Percentiles rank a stretch among this genome's conserved stretches.
Conservation (phyloP, 495 filamentous ascomycete species). For the Geopyxis carbonaria region DNA sequence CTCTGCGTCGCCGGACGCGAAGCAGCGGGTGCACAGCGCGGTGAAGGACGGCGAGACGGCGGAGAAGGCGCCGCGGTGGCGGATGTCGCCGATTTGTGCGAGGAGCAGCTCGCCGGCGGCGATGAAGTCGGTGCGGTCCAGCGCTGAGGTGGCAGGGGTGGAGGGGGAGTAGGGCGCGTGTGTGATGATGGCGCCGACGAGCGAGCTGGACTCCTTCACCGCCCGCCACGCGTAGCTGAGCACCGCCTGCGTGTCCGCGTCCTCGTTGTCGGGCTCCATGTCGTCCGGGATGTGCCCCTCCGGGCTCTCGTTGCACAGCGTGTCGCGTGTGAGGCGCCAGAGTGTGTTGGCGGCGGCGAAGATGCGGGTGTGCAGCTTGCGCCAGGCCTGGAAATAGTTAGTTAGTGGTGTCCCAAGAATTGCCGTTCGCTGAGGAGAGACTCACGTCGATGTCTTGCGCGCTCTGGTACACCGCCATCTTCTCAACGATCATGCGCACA, state of each 20-base stretch:
- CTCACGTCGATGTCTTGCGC: background rate
- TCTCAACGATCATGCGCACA: slow-evolving; percentile 21
- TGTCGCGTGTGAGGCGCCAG: slow-evolving; percentile 55
- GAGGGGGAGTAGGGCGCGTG: slow-evolving; percentile 26
- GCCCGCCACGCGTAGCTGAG: slow-evolving; percentile 88
- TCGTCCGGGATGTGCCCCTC: slow-evolving; percentile 71
- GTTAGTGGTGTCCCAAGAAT: slow-evolving; percentile 24
- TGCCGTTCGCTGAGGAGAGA: background rate
- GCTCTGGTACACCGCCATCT: slow-evolving; percentile 19
- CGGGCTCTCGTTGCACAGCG: slow-evolving; percentile 80
- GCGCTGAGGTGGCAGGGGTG: slow-evolving; percentile 14
- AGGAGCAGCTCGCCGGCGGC: slow-evolving; percentile 55
- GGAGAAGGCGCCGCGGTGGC: slow-evolving; percentile 86
- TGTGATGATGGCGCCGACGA: slow-evolving; percentile 39
- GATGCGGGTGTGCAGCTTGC: slow-evolving; percentile 38
- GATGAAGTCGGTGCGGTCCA: slow-evolving; percentile 32
- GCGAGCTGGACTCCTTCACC: slow-evolving; percentile 61
- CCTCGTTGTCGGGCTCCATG: slow-evolving; percentile 46
- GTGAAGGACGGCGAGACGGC: slow-evolving; percentile 80
- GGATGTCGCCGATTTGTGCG: slow-evolving; percentile 59
- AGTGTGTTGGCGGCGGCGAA: slow-evolving; percentile 40
- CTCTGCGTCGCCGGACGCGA: slow-evolving; percentile 33
- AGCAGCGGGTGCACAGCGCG: slow-evolving; percentile 49
- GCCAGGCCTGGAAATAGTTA: slow-evolving; percentile 29
- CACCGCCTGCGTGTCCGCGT: slow-evolving; percentile 60